phyloP scores from a whole-genome alignment of 169 alveolate genomes.

The Eimeria sp. region DNA sequence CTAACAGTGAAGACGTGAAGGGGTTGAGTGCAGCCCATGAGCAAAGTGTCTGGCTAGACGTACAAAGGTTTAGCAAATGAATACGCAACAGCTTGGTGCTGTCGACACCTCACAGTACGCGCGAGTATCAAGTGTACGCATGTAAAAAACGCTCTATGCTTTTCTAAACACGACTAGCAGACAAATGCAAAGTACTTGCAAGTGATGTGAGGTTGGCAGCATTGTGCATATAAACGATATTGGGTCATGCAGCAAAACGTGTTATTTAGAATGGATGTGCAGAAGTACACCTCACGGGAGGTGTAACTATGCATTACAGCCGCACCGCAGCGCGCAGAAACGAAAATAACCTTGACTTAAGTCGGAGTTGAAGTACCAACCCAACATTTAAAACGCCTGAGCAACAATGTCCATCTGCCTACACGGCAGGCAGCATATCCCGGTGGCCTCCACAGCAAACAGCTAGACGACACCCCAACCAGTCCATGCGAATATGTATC shows the following conservation, averaged over 20 bases:
- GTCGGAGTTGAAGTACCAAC: neutral
- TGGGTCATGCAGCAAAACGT: neutral
- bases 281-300: too few relatives aligned
- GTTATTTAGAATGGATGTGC: neutral
- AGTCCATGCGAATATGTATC: neutral
- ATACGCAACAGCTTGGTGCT: neutral
- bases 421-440: neutral
- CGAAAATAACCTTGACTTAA: neutral
- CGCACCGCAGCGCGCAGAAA: neutral
- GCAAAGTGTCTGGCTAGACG: neutral
- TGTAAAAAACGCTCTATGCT: neutral
- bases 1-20: neutral
- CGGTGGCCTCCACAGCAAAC: neutral
- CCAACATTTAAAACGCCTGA: neutral
- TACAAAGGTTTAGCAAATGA: neutral
- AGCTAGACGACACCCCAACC: neutral
- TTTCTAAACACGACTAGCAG: neutral
- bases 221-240: neutral
- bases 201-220: too few relatives aligned
- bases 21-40: neutral
- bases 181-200: neutral
- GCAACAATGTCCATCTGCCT: neutral
- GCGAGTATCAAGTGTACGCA: neutral
- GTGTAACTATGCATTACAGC: neutral
- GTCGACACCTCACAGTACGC: neutral